A percentile compares a stretch with the other conserved stretches of the same genome.
Evolutionary conservation across 495 filamentous ascomycete species (phyloP).

Genomic region (Pseudotulostoma volvatum): DNA sequence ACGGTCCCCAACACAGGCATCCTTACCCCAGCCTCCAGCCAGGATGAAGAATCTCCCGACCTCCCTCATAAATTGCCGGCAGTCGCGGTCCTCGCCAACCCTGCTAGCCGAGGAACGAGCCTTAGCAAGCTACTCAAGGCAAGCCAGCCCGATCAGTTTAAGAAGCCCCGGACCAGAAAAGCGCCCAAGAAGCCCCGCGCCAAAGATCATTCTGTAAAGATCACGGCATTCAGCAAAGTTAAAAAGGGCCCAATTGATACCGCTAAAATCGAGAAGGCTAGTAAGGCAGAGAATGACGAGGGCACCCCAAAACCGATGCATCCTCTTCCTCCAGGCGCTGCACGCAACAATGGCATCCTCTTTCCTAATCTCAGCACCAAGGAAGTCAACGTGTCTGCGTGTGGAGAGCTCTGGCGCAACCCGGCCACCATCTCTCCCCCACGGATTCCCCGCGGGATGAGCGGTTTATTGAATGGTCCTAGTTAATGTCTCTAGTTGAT

Average conservation of each 20-base stretch:
- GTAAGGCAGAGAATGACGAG: conserved; percentile 16
- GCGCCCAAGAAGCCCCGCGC: conserved; percentile 7
- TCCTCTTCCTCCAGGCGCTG: conserved; percentile 27
- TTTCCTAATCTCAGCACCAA: conserved; percentile 13
- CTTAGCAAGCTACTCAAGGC: conserved; percentile 11
- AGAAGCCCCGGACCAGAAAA: conserved; percentile 8
- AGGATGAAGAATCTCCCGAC: conserved; percentile 19
- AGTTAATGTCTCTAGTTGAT: conserved; percentile 5
- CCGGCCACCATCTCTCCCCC: conserved; percentile 23
- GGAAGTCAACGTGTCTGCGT: conserved; percentile 3
- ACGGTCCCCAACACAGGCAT: conserved; percentile 34
- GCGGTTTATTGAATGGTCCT: conserved; percentile 15
- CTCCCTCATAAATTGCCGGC: conserved; percentile 3
- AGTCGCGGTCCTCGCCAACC: conserved; percentile 19
- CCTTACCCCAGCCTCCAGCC: conserved; percentile 43
- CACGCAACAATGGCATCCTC: conserved; percentile 25
- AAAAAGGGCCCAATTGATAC: conserved; percentile 16
- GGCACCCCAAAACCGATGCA: conserved; percentile 20
- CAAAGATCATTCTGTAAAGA: conserved; percentile 14
- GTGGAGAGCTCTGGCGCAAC: conserved; percentile 8
- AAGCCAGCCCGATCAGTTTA: conserved; percentile 3
- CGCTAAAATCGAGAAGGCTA: conserved; percentile 8
- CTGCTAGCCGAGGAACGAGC: conserved; percentile 13
- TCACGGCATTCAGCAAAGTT: conserved; percentile 24
- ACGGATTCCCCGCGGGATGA: conserved; percentile 23